A percentile compares a stretch with the other conserved stretches of the same genome.
Evolutionary conservation across 768 basidiomycete genomes (phyloP).

Genomic region (Panus rudis): DNA sequence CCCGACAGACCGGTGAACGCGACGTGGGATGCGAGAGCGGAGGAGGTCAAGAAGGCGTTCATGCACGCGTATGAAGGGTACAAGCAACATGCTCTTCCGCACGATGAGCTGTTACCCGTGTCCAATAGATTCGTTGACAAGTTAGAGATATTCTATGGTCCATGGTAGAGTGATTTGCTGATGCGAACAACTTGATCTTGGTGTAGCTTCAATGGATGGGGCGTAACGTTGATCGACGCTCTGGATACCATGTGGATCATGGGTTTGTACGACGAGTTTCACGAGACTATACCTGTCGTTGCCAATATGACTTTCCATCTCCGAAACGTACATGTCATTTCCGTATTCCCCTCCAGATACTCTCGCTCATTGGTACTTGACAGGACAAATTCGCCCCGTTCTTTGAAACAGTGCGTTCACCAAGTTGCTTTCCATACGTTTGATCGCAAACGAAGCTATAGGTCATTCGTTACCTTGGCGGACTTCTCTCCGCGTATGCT

Average conservation of each 20-base stretch:
- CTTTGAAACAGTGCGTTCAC: conserved; percentile 52
- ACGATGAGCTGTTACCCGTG: conserved; percentile 57
- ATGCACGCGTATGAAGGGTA: conserved; percentile 63
- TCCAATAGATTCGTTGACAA: conserved; percentile 40
- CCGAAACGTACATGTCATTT: not conserved
- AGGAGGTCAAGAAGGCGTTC: conserved; percentile 56
- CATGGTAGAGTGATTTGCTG: not conserved
- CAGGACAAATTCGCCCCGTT: conserved; percentile 38
- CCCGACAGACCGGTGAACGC: too few relatives aligned
- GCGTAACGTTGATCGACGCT: conserved; percentile 70
- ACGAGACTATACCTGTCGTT: conserved; percentile 51
- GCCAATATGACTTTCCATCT: conserved; percentile 42
- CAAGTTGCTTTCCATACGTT: not conserved
- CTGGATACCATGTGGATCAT: conserved; percentile 84
- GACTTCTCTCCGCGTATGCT: conserved; percentile 77
- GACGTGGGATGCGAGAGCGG: conserved; percentile 53
- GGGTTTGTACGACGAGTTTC: conserved; percentile 66
- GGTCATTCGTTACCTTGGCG: conserved; percentile 78
- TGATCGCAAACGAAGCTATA: not conserved
- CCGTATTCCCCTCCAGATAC: too few relatives aligned
- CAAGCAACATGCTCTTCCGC: conserved; percentile 46
- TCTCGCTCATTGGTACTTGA: too few relatives aligned
- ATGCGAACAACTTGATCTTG: not conserved
- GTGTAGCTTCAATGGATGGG: conserved; percentile 77
- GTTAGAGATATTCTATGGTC: conserved; percentile 30